These are phyloP conservation scores for Mycena chlorophos DNA, from an alignment of 768 basidiomycete species.

Conservation along the genomic window DNA sequence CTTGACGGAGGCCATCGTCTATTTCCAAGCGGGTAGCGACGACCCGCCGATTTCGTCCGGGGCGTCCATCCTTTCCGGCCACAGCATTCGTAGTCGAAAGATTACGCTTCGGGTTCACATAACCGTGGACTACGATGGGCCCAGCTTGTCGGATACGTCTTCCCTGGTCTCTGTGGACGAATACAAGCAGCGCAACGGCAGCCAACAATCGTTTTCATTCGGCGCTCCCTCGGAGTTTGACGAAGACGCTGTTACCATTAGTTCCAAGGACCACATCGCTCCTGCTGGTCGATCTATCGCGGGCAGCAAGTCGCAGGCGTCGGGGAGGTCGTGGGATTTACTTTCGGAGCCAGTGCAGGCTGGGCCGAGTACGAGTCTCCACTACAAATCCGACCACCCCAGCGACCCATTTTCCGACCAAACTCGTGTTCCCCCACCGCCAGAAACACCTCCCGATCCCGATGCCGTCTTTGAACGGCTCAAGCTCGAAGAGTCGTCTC, in stretches of 20 bases:
- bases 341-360: slow-evolving; percentile 1
- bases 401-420: slow-evolving; percentile 33
- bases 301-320: slow-evolving; percentile 9
- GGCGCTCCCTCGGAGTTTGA: slow-evolving; percentile 52
- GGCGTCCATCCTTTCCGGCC: slow-evolving; percentile 71
- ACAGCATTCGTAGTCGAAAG: slow-evolving; percentile 65
- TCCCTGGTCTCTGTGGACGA: slow-evolving; percentile 81
- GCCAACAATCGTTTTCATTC: slow-evolving; percentile 56
- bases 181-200: slow-evolving; percentile 58
- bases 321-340: not conserved
- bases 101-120: slow-evolving; percentile 79
- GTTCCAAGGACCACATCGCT: slow-evolving; percentile 57
- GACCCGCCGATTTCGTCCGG: slow-evolving; percentile 71
- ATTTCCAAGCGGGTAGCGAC: slow-evolving; percentile 76
- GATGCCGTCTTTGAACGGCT: slow-evolving; percentile 57
- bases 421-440: slow-evolving; percentile 32
- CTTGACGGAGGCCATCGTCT: slow-evolving; percentile 83
- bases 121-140: slow-evolving; percentile 86
- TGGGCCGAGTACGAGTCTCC: slow-evolving; percentile 20
- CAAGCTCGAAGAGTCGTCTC: slow-evolving; percentile 47
- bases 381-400: slow-evolving; percentile 9
- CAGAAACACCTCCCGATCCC: slow-evolving; percentile 34
- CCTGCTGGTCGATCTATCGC: slow-evolving; percentile 13
- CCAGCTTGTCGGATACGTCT: slow-evolving; percentile 84
- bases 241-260: slow-evolving; percentile 75